phyloP scores from a whole-genome alignment of 768 basidiomycete species.

The Trametes coccinea region DNA sequence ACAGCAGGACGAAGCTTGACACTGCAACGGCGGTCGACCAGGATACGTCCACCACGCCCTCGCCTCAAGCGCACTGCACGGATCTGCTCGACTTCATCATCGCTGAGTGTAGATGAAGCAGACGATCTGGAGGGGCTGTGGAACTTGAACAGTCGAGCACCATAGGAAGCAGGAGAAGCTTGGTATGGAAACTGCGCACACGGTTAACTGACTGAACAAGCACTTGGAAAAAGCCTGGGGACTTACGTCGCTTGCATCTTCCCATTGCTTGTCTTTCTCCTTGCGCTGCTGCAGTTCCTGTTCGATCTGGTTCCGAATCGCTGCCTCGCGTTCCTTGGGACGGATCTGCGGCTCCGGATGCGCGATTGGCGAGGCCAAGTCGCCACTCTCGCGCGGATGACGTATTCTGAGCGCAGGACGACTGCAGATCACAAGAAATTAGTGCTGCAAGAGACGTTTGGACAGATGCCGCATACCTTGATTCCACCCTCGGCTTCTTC shows the following conservation, averaged over 20 bases:
- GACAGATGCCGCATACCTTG: conserved; percentile 26
- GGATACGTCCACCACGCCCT: conserved; percentile 84
- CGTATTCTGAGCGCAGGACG: conserved; percentile 57
- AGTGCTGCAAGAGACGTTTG: neutral
- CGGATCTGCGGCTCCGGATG: conserved; percentile 54
- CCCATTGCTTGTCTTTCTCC: conserved; percentile 80
- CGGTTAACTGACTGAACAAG: conserved; percentile 1
- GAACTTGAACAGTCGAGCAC: conserved; percentile 68
- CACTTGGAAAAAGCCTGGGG: neutral
- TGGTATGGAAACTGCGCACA: conserved; percentile 67
- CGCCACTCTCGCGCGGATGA: conserved; percentile 43
- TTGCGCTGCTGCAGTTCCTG: conserved; percentile 56
- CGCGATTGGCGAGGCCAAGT: conserved; percentile 39
- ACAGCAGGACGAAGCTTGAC: conserved; percentile 19
- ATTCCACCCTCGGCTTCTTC: conserved; percentile 53
- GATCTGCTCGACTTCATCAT: conserved; percentile 32
- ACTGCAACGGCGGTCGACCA: conserved; percentile 50
- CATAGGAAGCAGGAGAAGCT: conserved; percentile 53
- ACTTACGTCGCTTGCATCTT: conserved; percentile 81
- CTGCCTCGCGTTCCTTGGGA: conserved; percentile 64
- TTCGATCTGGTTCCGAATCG: conserved; percentile 64
- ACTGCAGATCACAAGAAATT: conserved; percentile 25
- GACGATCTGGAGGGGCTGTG: conserved; percentile 42
- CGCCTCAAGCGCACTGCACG: conserved; percentile 66
- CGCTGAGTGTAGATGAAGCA: conserved; percentile 13